Percentiles rank a stretch among this genome's conserved stretches.
These are phyloP conservation scores for Achaetomiella virescens DNA, from an alignment of 495 filamentous ascomycete species.

Conservation along the genomic window DNA sequence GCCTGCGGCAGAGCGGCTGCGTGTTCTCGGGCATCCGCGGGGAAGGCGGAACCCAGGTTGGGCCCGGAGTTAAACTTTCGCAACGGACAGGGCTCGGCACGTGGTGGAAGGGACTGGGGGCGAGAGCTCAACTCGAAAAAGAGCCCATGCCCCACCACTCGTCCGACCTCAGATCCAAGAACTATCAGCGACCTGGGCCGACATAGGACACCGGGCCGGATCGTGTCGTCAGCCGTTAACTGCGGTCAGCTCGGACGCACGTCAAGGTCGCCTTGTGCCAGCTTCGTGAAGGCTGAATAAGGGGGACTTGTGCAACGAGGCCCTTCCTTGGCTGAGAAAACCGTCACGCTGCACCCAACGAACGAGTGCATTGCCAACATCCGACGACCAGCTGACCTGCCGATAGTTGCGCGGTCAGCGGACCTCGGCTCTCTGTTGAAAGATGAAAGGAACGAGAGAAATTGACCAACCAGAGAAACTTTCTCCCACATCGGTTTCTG, in stretches of 20 bases:
- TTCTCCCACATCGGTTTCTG: slow-evolving; percentile 3
- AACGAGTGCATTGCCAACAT: background rate
- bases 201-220: slow-evolving; percentile 13
- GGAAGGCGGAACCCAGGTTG: no score
- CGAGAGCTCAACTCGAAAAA: background rate
- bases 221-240: background rate
- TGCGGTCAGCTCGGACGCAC: background rate
- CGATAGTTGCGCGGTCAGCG: background rate
- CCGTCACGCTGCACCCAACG: background rate
- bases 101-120: background rate
- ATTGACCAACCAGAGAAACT: slow-evolving; percentile 7
- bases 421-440: background rate
- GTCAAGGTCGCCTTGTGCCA: background rate
- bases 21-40: no score
- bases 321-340: no score
- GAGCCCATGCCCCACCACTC: background rate
- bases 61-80: no score
- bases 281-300: slow-evolving; percentile 11
- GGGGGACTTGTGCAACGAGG: background rate
- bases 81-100: background rate
- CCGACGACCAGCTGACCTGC: background rate
- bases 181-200: slow-evolving; percentile 10
- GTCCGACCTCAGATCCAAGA: slow-evolving; percentile 5
- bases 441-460: background rate
- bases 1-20: no score